Evolutionary conservation across 148 eudicot species (phyloP), one percentile per base, ranked within the genome.

Genomic region (Suaeda aralocaspica): DNA sequence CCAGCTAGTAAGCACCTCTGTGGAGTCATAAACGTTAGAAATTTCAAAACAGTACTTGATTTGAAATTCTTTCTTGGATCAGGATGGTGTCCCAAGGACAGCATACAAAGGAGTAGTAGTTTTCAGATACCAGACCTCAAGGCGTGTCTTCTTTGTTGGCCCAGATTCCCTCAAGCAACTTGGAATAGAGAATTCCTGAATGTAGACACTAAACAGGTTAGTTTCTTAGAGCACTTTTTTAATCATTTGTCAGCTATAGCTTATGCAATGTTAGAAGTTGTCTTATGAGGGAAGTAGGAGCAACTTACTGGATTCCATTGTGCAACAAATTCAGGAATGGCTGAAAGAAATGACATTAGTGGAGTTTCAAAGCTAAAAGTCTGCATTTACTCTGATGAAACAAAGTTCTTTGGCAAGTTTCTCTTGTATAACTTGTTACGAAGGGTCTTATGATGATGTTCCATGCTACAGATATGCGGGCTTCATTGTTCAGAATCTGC

Each of bases 61-160:
- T 48, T 50, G 25, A 18, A 26, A 59, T 51, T 70, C 21, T 49
- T 29, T 49, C 60, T 72, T 73, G 64, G 72, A 59, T 33, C 87
- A 91, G 99, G 99, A 91, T 82, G 97, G 97, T 66, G 72, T 91
- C 60, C 99, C 99, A 25, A 82, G 98, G 79, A 77, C 99, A 64
- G 92, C 96, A 74, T 94, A 89, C 80, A 87, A 94, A 84, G 99
- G 96, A 67, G 85, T 88, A 15, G 96, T 88, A 4, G 95, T 90
- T 59, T 93, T 93, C 81, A 85, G 98, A 57, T 77, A 85, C 74
- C 82, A 79, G 68, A 84, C 78, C 62, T 56, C 80, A 62, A 81
- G 82, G 61, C 92, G 94, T 55, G 86, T 93, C 45, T 93, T 87
- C 83, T 85, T 93, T 69, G 88, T 93, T 69, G 91, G 92, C 64